These are phyloP conservation scores for Camellia lanceoleosa DNA, from an alignment of 148 eudicot species.

Conservation along the genomic window DNA sequence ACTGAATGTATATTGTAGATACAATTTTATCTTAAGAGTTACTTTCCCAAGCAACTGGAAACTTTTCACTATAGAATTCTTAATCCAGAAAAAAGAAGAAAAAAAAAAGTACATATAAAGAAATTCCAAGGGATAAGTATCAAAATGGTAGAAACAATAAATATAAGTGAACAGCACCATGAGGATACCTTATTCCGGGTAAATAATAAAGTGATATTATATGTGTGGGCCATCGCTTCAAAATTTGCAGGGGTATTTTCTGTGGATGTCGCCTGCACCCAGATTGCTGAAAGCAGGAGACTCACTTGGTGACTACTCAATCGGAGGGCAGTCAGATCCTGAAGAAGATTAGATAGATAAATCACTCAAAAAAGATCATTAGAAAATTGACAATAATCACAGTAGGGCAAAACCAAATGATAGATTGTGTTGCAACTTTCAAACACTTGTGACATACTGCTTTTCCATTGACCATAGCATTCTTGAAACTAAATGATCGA, in stretches of 20 bases:
- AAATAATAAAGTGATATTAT: conserved; percentile 60
- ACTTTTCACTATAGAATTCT: not conserved
- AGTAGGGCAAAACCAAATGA: not conserved
- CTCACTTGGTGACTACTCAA: conserved; percentile 86
- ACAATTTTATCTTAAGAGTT: not conserved
- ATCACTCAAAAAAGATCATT: conserved; percentile 1
- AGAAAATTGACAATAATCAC: not conserved
- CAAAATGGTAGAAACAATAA: conserved; percentile 5
- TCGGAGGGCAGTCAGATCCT: conserved; percentile 67
- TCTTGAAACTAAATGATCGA: conserved; percentile 54
- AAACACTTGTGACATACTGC: conserved; percentile 35
- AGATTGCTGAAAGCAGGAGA: conserved; percentile 80
- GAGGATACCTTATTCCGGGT: conserved; percentile 63
- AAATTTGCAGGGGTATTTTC: conserved; percentile 73
- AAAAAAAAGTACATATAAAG: not conserved
- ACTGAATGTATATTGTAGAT: not conserved
- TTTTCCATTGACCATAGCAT: conserved; percentile 48
- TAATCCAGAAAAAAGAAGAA: not conserved
- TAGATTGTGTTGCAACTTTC: not conserved
- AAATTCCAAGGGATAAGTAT: not conserved
- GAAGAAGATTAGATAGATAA: conserved; percentile 10
- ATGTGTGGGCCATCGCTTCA: conserved; percentile 84
- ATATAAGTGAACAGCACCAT: not conserved
- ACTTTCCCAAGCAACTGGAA: not conserved
- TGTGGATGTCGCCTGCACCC: conserved; percentile 69